phyloP scores from a whole-genome alignment of 352 stramenopile species.

The Phytopythium litorale region DNA sequence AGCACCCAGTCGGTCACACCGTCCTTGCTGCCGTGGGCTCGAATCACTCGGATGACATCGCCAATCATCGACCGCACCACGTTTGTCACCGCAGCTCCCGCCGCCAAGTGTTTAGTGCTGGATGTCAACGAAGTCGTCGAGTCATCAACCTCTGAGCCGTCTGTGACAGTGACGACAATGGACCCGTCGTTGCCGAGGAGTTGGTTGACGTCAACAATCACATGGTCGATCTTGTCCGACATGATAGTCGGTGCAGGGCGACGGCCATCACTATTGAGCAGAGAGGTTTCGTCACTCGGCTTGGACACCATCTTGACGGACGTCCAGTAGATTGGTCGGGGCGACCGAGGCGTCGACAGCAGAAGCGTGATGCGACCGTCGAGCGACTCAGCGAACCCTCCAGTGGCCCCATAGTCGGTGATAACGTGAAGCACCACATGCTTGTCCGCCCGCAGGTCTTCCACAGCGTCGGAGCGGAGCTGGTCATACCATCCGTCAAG shows the following conservation, averaged over 20 bases:
- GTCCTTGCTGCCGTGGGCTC: neutral
- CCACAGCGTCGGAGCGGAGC: neutral
- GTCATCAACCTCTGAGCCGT: neutral
- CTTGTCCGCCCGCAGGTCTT: neutral
- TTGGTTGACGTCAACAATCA: neutral
- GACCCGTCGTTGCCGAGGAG: neutral
- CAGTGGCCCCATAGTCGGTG: neutral
- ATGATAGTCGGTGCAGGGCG: neutral
- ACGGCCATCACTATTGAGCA: too few relatives aligned
- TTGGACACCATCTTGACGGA: neutral
- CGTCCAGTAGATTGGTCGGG: neutral
- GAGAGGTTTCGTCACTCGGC: neutral
- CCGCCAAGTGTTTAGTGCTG: neutral
- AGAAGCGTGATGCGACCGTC: neutral
- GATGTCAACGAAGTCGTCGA: neutral
- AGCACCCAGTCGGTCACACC: neutral
- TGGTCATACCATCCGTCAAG: neutral
- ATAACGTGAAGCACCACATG: neutral
- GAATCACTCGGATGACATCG: neutral
- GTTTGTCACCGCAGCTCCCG: neutral
- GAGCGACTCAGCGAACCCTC: neutral
- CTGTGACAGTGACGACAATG: neutral
- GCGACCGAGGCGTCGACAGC: neutral
- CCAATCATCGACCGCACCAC: neutral
- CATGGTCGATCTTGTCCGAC: neutral